Base-by-base conservation (phyloP, 345 rosid species). In the Eucalyptus sideroxylon region DNA sequence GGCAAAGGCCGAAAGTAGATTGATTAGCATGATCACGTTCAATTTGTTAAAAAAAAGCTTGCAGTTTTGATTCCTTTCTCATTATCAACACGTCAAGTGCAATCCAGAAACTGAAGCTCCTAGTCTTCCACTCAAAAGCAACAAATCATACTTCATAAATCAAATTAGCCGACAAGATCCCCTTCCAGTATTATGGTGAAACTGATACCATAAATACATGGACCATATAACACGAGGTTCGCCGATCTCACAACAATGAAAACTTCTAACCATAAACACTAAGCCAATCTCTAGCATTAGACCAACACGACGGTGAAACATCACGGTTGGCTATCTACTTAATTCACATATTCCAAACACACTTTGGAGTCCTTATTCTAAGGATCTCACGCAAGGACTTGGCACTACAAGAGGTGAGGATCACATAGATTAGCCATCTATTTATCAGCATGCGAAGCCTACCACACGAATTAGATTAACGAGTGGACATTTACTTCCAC, bases 401-500 rank as follows among this genome's bases (percentile, higher is more conserved):
- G 21, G 62, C 56, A 86, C 88, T 86, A 86, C 30, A 40, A 51
- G 56, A 86, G 65, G 62, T 86, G 34, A 53, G 30, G 60, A 50
- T 86, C 87, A 50, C 87, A 86, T 31, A 56, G 62, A 56, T 31
- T 51, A 56, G 40, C 47, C 47, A 77, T 21, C 83, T 77, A 77
- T 77, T 77, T 40, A 77, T 77, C 83, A 77, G 83, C 83, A 11
- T 37, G 47, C 47, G 27, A 44, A 77, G 83, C 83, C 83, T 37
- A 77, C 47, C 83, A 21, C 83, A 77, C 83, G 23, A 77, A 88
- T 80, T 80, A 77, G 80, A 87, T 87, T 80, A 90, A 89, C 21
- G 24, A 56, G 42, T 34, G 6, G 83, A 37, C 27, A 77, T 89
- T 88, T 89, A 92, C 91, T 94, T 93, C 96, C 96, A 94, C 6